Base-by-base conservation (phyloP, 768 basidiomycete genomes). In the Daedaleopsis sinensis region DNA sequence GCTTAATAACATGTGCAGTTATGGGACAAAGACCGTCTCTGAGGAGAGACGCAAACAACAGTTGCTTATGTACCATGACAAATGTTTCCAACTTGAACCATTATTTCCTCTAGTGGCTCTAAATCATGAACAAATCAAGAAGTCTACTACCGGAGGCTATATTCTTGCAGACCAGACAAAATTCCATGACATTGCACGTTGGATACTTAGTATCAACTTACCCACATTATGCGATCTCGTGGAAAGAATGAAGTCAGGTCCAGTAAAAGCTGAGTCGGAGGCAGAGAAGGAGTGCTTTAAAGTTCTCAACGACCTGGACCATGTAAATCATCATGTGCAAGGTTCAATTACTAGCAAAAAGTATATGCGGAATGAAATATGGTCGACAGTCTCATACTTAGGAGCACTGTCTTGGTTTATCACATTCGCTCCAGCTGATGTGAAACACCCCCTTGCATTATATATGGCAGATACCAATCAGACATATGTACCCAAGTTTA, bases 101-200 rank as follows among this genome's bases (percentile, higher is more conserved):
- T n/a, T 55, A 7, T 70, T 67, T 53, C 51, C 59, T 12, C 52
- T 67, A 1, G 55, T 70, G 8, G 64, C 55, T 1, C 64, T 71
- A 21, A 68, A 70, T 47, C 61, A 69, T 32, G 57, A 68, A 21
- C 68, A 71, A 38, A 68, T 69, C 35, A 61, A 57, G n/a, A 19
- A 44, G 7, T 46, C 48, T n/a, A 50, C 59, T 4, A 57, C 39
- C 8, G 69, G 55, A 7, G 64, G 68, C 8, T 65, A 48, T 44
- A 39, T 70, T 5, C n/a, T 67, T 1, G 50, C 62, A 10, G 24
- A 59, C 5, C 49, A 39, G 23, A 10, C 42, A 1, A 38, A 59
- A 11, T 64, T 69, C 44, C 5, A 37, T 3, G 38, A 60, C 16
- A 50, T 69, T n/a, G 52, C 57, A 11, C 19, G 58, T 0, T 32